Percentiles rank a stretch among this genome's conserved stretches.
These are phyloP conservation scores for California macrophylla DNA, from an alignment of 441 rosid species.

Conservation along the genomic window DNA sequence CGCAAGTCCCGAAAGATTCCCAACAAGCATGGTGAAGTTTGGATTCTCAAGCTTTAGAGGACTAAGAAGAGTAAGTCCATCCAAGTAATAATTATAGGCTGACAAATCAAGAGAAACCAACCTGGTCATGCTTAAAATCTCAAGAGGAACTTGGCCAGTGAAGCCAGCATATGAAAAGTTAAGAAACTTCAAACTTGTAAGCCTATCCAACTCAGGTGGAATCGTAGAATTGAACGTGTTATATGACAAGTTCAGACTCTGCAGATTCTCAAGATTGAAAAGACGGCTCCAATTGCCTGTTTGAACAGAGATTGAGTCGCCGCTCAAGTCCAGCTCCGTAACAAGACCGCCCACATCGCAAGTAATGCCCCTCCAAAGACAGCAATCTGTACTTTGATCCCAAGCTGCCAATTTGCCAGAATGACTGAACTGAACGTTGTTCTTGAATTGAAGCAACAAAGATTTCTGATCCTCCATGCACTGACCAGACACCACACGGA, in stretches of 20 bases:
- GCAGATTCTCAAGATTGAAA: background rate
- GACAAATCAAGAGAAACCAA: conserved; percentile 37
- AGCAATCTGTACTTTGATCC: background rate
- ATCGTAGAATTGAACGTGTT: conserved; percentile 1
- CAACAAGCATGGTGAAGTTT: conserved; percentile 20
- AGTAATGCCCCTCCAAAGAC: background rate
- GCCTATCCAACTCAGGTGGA: conserved; percentile 17
- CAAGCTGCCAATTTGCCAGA: background rate
- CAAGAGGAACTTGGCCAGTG: conserved; percentile 25
- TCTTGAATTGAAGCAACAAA: background rate
- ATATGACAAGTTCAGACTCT: background rate
- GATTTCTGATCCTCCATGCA: background rate
- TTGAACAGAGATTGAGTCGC: background rate
- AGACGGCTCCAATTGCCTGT: background rate
- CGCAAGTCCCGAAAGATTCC: conserved; percentile 26
- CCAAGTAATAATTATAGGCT: background rate
- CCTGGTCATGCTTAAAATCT: conserved; percentile 17
- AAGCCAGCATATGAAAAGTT: conserved; percentile 35
- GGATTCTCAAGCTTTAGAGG: conserved; percentile 25
- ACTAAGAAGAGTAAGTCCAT: background rate
- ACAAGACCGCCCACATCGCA: background rate
- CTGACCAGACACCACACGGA: background rate
- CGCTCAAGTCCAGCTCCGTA: background rate
- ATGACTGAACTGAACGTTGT: background rate
- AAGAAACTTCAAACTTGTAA: conserved; percentile 20